A percentile compares a stretch with the other conserved stretches of the same genome.
These are phyloP conservation scores for Ogataea degrootiae DNA, from an alignment of 805 yeast genomes.

Conservation along the genomic window DNA sequence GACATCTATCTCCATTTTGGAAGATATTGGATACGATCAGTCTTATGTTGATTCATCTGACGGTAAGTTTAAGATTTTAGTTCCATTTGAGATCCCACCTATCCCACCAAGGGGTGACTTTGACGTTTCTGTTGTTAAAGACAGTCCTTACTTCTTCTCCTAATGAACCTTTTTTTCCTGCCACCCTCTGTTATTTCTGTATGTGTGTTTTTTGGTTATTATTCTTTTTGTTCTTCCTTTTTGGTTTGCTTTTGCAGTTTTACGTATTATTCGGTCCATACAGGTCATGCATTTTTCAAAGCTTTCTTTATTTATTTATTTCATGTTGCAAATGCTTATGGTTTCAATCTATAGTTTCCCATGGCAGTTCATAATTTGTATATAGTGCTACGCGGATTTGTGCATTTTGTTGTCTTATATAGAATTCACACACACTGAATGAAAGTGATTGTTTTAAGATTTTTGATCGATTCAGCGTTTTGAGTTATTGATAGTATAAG, in stretches of 20 bases:
- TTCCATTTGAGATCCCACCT: constrained; percentile 65
- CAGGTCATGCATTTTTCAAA: neutral
- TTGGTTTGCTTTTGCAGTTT: neutral
- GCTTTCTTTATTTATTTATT: neutral
- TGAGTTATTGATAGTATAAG: too few species aligned
- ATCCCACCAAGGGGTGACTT: constrained; percentile 80
- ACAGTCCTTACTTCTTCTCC: constrained; percentile 75
- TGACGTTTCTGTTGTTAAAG: constrained; percentile 66
- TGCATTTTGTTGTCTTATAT: too few species aligned
- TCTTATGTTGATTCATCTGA: constrained; percentile 15
- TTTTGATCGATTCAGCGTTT: too few species aligned
- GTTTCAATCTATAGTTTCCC: neutral
- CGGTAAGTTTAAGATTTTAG: constrained; percentile 41
- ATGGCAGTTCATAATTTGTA: neutral
- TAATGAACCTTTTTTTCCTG: constrained; percentile 6
- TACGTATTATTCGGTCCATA: too few species aligned
- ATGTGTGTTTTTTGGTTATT: neutral
- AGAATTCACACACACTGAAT: too few species aligned
- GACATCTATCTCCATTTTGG: constrained; percentile 64
- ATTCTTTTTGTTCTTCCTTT: neutral
- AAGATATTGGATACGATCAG: constrained; percentile 20
- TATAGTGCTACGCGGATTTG: neutral
- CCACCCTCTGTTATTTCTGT: neutral
- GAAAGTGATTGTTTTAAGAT: too few species aligned
- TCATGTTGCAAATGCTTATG: neutral